Base-by-base conservation (phyloP, 768 basidiomycete species). In the Leccinum broughii region DNA sequence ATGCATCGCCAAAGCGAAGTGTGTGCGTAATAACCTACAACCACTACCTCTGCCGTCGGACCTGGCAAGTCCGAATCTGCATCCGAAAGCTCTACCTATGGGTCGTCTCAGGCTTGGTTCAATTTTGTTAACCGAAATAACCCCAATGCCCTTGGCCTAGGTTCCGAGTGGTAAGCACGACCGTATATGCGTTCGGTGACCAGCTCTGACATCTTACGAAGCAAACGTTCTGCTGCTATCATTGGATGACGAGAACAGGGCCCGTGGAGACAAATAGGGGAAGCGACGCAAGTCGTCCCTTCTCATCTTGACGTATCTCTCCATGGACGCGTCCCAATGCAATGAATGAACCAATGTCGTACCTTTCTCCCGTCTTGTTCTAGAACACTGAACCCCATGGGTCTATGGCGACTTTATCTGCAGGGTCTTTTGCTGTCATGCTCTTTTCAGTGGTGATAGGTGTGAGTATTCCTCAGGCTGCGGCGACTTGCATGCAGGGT, bases 1-100 rank as follows among this genome's bases (percentile, higher is more conserved):
- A 86, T 0, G 80, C 82, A 0, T 68, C 86, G 15, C 39, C 17
- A 17, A 41, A 17, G 39, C 8, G 39, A 9, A 15, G 8, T 41
- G 39, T 41, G 35, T 15, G 35, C 15, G 10, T 44, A 44, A 44
- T 44, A 44, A 44, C 10, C n/a, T 44, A 44, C n/a, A 44, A 44
- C 41, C 9, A n/a, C 15, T 17, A 39, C 37, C 37, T 39, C 7
- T 39, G 37, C 37, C 17, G 26, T 26, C 26, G 39, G 17, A n/a
- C 39, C 39, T 11, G 32, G 11, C 39, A 41, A n/a, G 37, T 37
- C 28, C 28, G 28, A 28, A 28, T 28, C 15, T 17, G 15, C 15
- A 7, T 17, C 37, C 32, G 32, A 34, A 34, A 37, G 35, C 14
- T 37, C 35, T 37, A 44, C n/a, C 44, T 20, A 48, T 22, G 28